Evolutionary conservation across 306 rosid species (phyloP).

Genomic region (Hippophae rhamnoides): DNA sequence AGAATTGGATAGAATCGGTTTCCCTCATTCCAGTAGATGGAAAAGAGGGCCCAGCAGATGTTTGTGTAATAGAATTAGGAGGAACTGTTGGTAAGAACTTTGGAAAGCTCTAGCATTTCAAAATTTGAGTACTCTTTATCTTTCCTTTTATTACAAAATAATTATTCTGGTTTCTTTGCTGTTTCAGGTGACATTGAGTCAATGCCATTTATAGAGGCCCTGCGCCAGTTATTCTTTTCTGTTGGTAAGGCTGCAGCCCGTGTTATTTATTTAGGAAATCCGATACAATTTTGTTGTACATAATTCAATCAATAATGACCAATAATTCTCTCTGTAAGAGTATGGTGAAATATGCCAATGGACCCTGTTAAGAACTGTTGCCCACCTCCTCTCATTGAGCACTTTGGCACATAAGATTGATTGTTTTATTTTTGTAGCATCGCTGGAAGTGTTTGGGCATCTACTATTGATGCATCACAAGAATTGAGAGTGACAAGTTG

Average conservation of each 20-base stretch:
- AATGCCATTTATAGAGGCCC: slow-evolving; percentile 94
- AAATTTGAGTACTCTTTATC: slow-evolving; percentile 2
- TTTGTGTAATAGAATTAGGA: slow-evolving; percentile 96
- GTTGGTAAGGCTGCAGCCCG: slow-evolving; percentile 63
- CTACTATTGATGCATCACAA: background rate
- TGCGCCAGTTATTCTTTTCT: slow-evolving; percentile 78
- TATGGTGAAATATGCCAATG: background rate
- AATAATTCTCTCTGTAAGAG: background rate
- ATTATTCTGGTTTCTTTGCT: slow-evolving; percentile 9
- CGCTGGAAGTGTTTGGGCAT: background rate
- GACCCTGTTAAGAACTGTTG: background rate
- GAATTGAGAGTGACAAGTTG: background rate
- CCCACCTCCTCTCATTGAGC: too few species aligned
- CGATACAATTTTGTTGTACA: background rate
- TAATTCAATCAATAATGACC: background rate
- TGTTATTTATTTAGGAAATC: background rate
- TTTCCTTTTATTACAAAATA: background rate
- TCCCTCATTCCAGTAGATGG: slow-evolving; percentile 85
- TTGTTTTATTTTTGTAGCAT: background rate
- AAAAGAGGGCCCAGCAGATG: slow-evolving; percentile 80
- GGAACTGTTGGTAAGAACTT: slow-evolving; percentile 80
- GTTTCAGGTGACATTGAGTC: slow-evolving; percentile 91
- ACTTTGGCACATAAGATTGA: too few species aligned
- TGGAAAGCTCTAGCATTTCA: slow-evolving; percentile 4
- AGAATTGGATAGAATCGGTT: slow-evolving; percentile 66